phyloP scores from a whole-genome alignment of 1,284 basidiomycete genomes.

The Violaceomyces palustris region DNA sequence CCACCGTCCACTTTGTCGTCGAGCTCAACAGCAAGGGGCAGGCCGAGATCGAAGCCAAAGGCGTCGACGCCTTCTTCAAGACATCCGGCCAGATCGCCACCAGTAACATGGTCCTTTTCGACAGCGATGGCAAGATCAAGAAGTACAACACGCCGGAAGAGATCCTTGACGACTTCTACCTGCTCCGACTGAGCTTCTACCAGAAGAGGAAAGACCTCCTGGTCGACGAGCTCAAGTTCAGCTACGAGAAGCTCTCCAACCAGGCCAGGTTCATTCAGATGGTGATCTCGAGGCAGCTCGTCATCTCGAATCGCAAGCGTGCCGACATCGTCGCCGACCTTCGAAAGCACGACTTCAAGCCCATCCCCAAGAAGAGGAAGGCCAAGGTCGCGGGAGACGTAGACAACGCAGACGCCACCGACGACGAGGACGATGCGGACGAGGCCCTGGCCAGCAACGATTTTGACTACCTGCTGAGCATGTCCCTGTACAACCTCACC shows the following conservation, averaged over 20 bases:
- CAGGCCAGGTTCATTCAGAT: conserved; percentile 95
- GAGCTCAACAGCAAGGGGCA: conserved; percentile 76
- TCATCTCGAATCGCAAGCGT: conserved; percentile 89
- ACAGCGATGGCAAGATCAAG: conserved; percentile 91
- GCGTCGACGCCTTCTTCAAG: conserved; percentile 87
- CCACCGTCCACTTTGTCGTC: conserved; percentile 83
- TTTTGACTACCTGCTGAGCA: conserved; percentile 89
- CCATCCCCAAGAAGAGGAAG: conserved; percentile 75
- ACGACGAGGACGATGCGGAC: conserved; percentile 59
- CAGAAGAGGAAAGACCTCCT: conserved; percentile 77
- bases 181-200: conserved; percentile 76
- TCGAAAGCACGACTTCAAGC: conserved; percentile 72
- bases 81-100: conserved; percentile 76
- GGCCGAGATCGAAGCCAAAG: conserved; percentile 81
- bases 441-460: conserved; percentile 62
- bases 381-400: conserved; percentile 65
- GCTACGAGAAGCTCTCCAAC: conserved; percentile 82
- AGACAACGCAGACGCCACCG: conserved; percentile 55
- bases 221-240: conserved; percentile 74
- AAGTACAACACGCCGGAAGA: conserved; percentile 86
- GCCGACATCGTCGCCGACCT: conserved; percentile 78
- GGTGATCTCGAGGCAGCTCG: conserved; percentile 84
- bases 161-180: conserved; percentile 90
- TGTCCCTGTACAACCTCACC: conserved; percentile 93
- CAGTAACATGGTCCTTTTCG: conserved; percentile 98